A percentile compares a stretch with the other conserved stretches of the same genome.
These are phyloP conservation scores for Gossypium lobatum DNA, from an alignment of 441 rosid species.

Conservation along the genomic window DNA sequence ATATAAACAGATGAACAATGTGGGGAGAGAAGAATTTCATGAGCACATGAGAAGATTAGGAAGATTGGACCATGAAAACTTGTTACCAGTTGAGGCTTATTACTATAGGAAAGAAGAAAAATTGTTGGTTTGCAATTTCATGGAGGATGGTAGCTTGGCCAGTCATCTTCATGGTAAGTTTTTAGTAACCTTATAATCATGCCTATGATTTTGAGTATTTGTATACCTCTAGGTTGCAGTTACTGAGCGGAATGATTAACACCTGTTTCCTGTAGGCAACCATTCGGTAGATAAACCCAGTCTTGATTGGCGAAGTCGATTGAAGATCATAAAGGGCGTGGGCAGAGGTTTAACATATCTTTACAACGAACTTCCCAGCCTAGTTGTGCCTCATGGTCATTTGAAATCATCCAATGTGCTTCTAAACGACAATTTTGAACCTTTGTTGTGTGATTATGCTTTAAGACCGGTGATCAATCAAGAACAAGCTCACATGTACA, in stretches of 20 bases:
- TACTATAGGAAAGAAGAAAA: conserved; percentile 90
- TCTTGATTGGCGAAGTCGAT: conserved; percentile 64
- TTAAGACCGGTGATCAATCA: conserved; percentile 69
- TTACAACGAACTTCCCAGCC: conserved; percentile 57
- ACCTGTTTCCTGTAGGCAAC: conserved; percentile 42
- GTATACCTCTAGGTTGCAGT: too few relatives aligned
- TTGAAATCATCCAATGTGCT: conserved; percentile 92
- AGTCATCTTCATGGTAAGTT: conserved; percentile 54
- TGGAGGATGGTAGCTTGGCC: conserved; percentile 71
- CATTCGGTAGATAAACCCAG: conserved; percentile 44
- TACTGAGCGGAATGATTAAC: not conserved
- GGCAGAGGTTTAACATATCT: conserved; percentile 70
- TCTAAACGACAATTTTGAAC: conserved; percentile 49
- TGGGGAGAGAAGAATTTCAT: conserved; percentile 74
- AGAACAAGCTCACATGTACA: conserved; percentile 52
- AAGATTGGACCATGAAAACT: conserved; percentile 62
- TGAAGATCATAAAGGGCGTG: conserved; percentile 72
- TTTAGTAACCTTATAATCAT: too few relatives aligned
- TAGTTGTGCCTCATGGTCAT: conserved; percentile 77
- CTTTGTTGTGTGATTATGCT: conserved; percentile 67
- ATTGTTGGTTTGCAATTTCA: conserved; percentile 60
- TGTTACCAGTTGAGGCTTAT: conserved; percentile 65
- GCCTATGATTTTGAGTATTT: too few relatives aligned
- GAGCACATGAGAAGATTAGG: conserved; percentile 83
- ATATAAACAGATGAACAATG: conserved; percentile 75